Percentiles rank a stretch among this genome's conserved stretches.
phyloP scores from a whole-genome alignment of 768 basidiomycete species.

The Boletus pseudopeckii region DNA sequence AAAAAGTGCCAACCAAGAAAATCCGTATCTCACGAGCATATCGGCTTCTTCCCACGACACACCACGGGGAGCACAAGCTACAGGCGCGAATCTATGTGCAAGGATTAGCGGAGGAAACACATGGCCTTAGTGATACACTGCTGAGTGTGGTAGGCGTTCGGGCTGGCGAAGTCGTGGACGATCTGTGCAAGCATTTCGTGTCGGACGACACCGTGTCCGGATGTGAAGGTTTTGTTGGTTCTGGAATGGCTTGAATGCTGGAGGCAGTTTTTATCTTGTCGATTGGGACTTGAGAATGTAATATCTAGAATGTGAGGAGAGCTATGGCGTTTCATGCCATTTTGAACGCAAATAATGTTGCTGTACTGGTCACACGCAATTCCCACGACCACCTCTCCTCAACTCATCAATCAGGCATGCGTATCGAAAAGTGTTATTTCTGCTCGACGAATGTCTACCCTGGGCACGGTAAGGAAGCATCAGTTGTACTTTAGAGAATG shows the following conservation, averaged over 20 bases:
- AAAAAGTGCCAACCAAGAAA: not conserved
- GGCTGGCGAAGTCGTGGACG: constrained; percentile 45
- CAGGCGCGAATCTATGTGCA: constrained; percentile 35
- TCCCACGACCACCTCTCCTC: constrained; percentile 24
- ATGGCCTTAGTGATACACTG: constrained; percentile 43
- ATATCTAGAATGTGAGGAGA: not conserved
- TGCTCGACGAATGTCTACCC: constrained; percentile 97
- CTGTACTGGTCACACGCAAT: not conserved
- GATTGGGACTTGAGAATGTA: not conserved
- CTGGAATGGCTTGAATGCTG: not conserved
- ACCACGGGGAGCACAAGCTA: constrained; percentile 2
- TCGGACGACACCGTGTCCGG: not conserved
- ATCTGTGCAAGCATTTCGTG: constrained; percentile 24
- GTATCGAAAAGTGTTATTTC: constrained; percentile 98
- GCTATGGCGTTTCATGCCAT: not conserved
- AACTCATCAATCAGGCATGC: constrained; percentile 47
- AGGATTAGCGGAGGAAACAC: constrained; percentile 36
- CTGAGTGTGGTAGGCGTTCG: constrained; percentile 43
- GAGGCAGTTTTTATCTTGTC: not conserved
- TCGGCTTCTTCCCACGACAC: constrained; percentile 34
- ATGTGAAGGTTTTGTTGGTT: constrained; percentile 6
- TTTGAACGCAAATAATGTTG: too few relatives aligned
- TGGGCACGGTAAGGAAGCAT: constrained; percentile 68
- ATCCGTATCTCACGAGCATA: constrained; percentile 41
- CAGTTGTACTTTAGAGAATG: not conserved